Base-by-base conservation (phyloP, 495 filamentous ascomycete genomes). In the Sporormia fimetaria region DNA sequence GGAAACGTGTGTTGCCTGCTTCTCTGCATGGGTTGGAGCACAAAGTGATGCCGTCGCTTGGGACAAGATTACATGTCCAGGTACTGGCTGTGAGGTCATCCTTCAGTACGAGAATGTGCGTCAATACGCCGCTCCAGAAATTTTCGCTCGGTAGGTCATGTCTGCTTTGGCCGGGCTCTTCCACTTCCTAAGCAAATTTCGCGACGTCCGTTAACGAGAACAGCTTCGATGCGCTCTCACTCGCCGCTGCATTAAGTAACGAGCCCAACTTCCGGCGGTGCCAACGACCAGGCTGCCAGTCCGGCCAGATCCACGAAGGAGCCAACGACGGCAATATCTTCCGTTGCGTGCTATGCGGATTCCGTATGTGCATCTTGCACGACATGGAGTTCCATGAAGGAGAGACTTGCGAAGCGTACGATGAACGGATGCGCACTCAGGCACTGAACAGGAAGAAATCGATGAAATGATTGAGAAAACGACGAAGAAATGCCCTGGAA, bases 201-300 rank as follows among this genome's bases (percentile, higher is more conserved):
- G n/a, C n/a, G n/a, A n/a, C 3, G 17, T 4, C 22, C 20, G 30
- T 30, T 34, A 14, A 40, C 16, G n/a, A 28, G 12, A 20, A 27
- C 4, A 54, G 50, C 16, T 60, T 59, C 47, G 60, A 63, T 47
- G 16, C 32, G 23, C 47, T 58, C 3, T 25, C 41, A 0, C 30
- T 47, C 14, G 40, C 52, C 17, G 22, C 33, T 4, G 45, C 48
- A 21, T 52, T 66, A 7, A 41, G 54, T 11, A 40, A 43, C 11
- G 50, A 59, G 11, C 57, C 61, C 7, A 49, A 57, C 42, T 66
- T 67, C 55, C 42, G 54, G 0, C 64, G 63, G 60, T 66, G 65
- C 34, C 43, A 59, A 16, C 38, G 38, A n/a, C 37, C 49, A 8
- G 43, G 46, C 25, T 67, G 63, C 47, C 27, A 46, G 5, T 59